phyloP scores from a whole-genome alignment of 2,329 filamentous ascomycete species.

The Exophiala calicioides region DNA sequence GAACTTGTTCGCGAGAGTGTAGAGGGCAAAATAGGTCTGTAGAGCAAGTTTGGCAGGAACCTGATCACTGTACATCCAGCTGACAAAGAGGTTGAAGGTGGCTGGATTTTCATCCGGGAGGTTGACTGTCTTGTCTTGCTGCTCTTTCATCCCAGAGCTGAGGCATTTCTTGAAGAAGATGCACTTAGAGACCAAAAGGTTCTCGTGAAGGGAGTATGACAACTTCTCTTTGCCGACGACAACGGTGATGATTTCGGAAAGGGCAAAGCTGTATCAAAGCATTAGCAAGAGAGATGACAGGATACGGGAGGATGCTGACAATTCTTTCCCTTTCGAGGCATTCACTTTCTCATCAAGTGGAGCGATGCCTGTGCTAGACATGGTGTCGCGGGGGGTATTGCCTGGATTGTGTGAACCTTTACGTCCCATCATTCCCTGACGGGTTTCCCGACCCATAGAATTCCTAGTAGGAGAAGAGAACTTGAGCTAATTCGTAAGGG shows the following conservation, averaged over 20 bases:
- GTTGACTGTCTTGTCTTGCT: slow-evolving; percentile 6
- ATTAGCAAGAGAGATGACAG: neutral
- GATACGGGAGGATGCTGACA: too few relatives aligned
- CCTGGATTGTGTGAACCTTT: too few relatives aligned
- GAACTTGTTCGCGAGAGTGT: slow-evolving; percentile 12
- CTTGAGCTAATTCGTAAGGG: too few relatives aligned
- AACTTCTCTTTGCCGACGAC: slow-evolving; percentile 14
- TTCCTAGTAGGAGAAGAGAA: too few relatives aligned
- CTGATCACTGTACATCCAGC: slow-evolving; percentile 15
- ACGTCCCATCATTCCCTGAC: too few relatives aligned
- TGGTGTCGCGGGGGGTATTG: too few relatives aligned
- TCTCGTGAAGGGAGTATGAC: slow-evolving; percentile 10
- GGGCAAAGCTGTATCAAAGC: slow-evolving; percentile 1
- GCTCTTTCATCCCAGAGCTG: slow-evolving; percentile 11
- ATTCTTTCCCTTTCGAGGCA: too few relatives aligned
- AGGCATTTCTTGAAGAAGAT: slow-evolving; percentile 19
- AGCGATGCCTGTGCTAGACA: too few relatives aligned
- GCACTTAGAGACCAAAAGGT: slow-evolving; percentile 6
- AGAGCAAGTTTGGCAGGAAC: neutral
- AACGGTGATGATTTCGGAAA: slow-evolving; percentile 13
- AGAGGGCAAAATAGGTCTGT: neutral
- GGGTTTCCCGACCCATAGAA: too few relatives aligned
- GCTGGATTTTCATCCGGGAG: slow-evolving; percentile 13
- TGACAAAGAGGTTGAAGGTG: slow-evolving; percentile 9
- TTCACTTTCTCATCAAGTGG: too few relatives aligned